Base-by-base conservation (phyloP, 1,139 yeast species). In the Yamadazyma membranifaciens region DNA sequence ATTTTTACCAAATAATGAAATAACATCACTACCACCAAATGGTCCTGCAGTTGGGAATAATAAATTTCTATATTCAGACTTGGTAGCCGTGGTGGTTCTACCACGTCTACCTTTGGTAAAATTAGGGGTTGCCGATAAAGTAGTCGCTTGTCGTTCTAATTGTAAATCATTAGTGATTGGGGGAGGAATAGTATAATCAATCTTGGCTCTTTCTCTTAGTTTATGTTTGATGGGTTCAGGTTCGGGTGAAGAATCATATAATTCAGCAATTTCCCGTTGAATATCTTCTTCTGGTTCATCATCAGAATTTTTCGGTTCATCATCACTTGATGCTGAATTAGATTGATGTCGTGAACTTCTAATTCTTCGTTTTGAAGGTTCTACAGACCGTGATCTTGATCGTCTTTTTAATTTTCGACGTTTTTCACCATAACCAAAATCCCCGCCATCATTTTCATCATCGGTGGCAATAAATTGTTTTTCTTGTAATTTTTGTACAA, bases 21-120 rank as follows among this genome's bases (percentile, higher is more conserved):
- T 73, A 1, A 84, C 87, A 56, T 88, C 96, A 48, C 89, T 83
- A 25, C 98, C 98, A 22, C 96, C 96, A 68, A 92, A 92, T 2
- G 98, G 96, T 1, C 98, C 96, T n/a, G 89, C 87, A 0, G 96
- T 88, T n/a, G 96, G 95, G 54, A 84, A 87, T 35, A 88, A 64
- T 33, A 92, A 74, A 54, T 86, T 75, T 38, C 85, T 60, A 46
- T 65, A 67, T 30, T 75, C 75, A 36, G 67, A 70, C 50, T 71
- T 78, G 28, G 50, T 54, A 12, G 47, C 31, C n/a, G 60, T 56
- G 4, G 64, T 53, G 6, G 64, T 56, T 39, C 60, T 59, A n/a
- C 68, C 58, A 20, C 69, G 58, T 45, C 59, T 55, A 11, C 40
- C 45, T 20, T 44, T 38, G 9, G 31, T 36, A 31, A 42, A 42